Conservation (phyloP, 805 yeast species). For the Metschnikowia peoriensis region DNA sequence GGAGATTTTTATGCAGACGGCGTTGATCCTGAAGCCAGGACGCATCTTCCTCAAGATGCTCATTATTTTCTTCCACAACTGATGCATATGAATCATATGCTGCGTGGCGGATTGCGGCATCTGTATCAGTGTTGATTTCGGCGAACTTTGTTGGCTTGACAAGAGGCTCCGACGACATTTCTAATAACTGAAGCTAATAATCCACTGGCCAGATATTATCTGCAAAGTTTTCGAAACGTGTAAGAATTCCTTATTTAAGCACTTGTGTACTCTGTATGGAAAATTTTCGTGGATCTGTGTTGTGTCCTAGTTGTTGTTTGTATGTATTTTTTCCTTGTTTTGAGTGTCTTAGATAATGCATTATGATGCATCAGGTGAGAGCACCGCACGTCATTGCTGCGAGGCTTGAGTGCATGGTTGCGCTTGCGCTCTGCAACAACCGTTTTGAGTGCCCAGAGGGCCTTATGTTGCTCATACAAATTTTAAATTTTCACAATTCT, state of each 20-base stretch:
- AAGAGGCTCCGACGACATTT: conserved; percentile 6
- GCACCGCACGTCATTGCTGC: background rate
- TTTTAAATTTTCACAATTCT: too few relatives aligned
- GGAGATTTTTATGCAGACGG: conserved; percentile 36
- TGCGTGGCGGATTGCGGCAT: conserved; percentile 27
- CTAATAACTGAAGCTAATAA: background rate
- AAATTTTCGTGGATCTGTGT: too few relatives aligned
- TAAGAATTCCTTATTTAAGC: too few relatives aligned
- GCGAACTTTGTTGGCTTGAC: conserved; percentile 6
- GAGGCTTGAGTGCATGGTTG: background rate
- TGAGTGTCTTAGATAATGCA: background rate
- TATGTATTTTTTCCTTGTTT: background rate
- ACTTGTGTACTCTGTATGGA: too few relatives aligned
- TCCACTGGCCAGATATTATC: too few relatives aligned
- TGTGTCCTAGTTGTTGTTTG: too few relatives aligned
- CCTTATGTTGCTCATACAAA: too few relatives aligned
- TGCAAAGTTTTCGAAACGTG: too few relatives aligned
- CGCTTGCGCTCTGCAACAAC: background rate
- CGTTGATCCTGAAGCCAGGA: conserved; percentile 53
- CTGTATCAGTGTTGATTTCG: conserved; percentile 10
- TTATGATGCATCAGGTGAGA: background rate
- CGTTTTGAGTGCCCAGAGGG: too few relatives aligned
- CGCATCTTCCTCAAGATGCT: conserved; percentile 38
- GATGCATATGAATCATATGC: conserved; percentile 41
- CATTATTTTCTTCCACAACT: conserved; percentile 32